Base-by-base conservation (phyloP, 2,329 filamentous ascomycete genomes). In the Aspergillus uvarum region DNA sequence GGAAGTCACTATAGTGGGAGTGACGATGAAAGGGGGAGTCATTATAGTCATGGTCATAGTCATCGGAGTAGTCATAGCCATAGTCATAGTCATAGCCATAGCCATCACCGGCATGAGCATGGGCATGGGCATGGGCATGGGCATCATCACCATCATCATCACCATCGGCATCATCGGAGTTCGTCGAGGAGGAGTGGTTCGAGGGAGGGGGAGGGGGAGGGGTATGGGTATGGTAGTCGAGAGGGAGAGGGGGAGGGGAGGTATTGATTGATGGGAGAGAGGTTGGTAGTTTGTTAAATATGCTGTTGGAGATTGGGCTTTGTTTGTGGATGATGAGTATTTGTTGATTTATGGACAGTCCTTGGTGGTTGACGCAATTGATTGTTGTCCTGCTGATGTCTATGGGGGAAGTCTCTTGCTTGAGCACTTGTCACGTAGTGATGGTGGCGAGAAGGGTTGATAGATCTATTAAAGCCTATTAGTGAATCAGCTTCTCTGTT, bases 1-100 rank as follows among this genome's bases (percentile, higher is more conserved):
- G 78, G 78, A 63, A 67, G 69, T 35, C 51, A 60, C 8, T 50
- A 59, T 22, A 35, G 55, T 19, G 58, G 19, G 14, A 50, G 29
- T 19, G 58, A 42, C 19, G 53, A 38, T 47, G 58, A 59, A 44
- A 51, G 54, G 14, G 51, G 61, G 32, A 55, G 68, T 68, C 51
- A 67, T 65, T 57, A 56, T 47, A 59, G 64, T 56, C 59, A 58
- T 19, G 31, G 31, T 32, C 11, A 7, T 38, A n/a, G n/a, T n/a
- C n/a, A n/a, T n/a, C 38, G 38, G 38, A n/a, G 38, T 16, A 44
- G 38, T 22, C 22, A 22, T 35, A 35, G 32, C 5, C 57, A 65
- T 61, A 49, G 66, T 66, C 57, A 53, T 51, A 38, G 51, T 16
- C 32, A 38, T 52, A 19, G 68, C 5, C 51, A 67, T 68, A 38